phyloP scores from a whole-genome alignment of 768 basidiomycete genomes.

The Naganishia onofrii region DNA sequence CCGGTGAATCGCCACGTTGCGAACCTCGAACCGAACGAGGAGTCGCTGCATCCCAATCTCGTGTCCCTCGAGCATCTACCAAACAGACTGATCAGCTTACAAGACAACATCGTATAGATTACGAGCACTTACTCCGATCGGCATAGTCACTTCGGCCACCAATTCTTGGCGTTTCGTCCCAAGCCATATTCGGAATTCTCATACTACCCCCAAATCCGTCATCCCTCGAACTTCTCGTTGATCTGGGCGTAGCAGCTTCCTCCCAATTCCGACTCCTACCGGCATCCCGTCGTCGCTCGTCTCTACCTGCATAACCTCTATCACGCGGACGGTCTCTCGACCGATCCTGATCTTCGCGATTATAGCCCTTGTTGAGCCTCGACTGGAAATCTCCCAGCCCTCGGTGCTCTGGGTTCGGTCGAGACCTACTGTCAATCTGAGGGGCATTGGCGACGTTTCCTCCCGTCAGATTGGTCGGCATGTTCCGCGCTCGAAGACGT shows the following conservation, averaged over 20 bases:
- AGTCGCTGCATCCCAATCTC: conserved; percentile 47
- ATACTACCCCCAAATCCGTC: conserved; percentile 67
- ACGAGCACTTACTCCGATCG: conserved; percentile 50
- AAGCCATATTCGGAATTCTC: conserved; percentile 83
- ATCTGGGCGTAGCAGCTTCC: conserved; percentile 48
- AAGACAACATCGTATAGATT: neutral
- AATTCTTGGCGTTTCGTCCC: conserved; percentile 84
- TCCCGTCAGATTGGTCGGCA: conserved; percentile 52
- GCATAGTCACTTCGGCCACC: conserved; percentile 59
- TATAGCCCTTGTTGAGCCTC: conserved; percentile 75
- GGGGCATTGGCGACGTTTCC: conserved; percentile 15
- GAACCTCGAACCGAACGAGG: conserved; percentile 36
- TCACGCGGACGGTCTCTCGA: conserved; percentile 60
- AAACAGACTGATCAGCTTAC: neutral
- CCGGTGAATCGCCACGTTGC: conserved; percentile 31
- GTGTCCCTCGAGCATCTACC: conserved; percentile 13
- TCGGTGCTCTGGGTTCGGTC: conserved; percentile 56
- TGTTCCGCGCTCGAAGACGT: conserved; percentile 66
- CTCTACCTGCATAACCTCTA: conserved; percentile 57
- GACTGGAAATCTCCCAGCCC: conserved; percentile 91
- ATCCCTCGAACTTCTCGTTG: conserved; percentile 37
- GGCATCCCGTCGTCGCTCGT: conserved; percentile 52
- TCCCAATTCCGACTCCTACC: conserved; percentile 45
- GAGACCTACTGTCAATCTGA: conserved; percentile 19
- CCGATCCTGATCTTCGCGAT: conserved; percentile 52